Evolutionary conservation across 306 rosid genomes (phyloP).

Genomic region (Ziziphus jujuba): DNA sequence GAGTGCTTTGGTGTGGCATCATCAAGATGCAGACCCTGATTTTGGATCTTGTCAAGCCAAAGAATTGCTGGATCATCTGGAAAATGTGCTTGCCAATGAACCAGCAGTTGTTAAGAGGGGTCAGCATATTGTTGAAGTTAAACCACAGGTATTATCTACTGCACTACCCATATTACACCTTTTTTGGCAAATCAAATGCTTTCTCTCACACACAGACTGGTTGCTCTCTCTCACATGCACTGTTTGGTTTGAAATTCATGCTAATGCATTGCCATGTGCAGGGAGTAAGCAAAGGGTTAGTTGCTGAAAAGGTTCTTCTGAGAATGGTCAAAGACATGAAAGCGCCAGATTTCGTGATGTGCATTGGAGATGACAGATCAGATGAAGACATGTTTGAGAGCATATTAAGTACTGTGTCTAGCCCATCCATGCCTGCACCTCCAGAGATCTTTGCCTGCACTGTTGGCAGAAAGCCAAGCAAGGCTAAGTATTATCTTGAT

Average conservation of each 20-base stretch:
- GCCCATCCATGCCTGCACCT: constrained; percentile 50
- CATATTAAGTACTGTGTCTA: constrained; percentile 51
- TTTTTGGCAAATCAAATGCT: not conserved
- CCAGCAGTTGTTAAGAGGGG: constrained; percentile 75
- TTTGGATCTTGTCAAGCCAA: constrained; percentile 90
- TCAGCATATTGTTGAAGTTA: constrained; percentile 81
- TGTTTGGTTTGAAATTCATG: not conserved
- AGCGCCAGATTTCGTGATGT: constrained; percentile 74
- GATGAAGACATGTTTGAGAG: constrained; percentile 93
- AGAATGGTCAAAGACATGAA: constrained; percentile 52
- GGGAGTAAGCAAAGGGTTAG: constrained; percentile 89
- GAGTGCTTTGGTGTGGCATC: constrained; percentile 89
- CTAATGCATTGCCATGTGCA: constrained; percentile 27
- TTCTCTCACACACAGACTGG: not conserved
- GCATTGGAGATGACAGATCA: constrained; percentile 84
- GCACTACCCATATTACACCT: not conserved
- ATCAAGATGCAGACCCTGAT: constrained; percentile 86
- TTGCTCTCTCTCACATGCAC: not conserved
- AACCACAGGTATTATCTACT: constrained; percentile 66
- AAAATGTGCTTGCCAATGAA: constrained; percentile 72
- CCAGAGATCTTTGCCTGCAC: constrained; percentile 82
- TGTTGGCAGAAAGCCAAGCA: constrained; percentile 81
- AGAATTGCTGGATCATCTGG: constrained; percentile 73
- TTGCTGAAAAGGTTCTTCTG: constrained; percentile 56
- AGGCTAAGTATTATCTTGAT: constrained; percentile 81